Evolutionary conservation across 2,329 filamentous ascomycete species (phyloP).

Genomic region (Sporothrix pseudoabietina): DNA sequence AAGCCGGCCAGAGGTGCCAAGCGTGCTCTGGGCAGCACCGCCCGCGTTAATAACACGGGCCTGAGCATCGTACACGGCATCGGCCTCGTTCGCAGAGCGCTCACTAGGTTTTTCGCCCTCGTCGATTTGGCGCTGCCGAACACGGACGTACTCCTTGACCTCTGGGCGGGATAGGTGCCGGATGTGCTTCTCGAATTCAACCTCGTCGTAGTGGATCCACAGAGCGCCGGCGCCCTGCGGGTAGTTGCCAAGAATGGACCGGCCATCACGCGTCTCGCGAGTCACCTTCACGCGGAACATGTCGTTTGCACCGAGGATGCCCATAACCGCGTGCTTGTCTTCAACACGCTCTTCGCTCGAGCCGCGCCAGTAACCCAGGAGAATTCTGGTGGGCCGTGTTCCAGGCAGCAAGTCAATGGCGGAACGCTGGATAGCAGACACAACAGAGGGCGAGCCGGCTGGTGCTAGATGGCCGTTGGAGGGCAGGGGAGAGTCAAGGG

Average conservation of each 20-base stretch:
- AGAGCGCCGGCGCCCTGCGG: slow-evolving; percentile 61
- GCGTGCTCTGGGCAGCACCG: slow-evolving; percentile 34
- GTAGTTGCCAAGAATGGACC: slow-evolving; percentile 61
- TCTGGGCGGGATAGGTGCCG: slow-evolving; percentile 54
- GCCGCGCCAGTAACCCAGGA: slow-evolving; percentile 62
- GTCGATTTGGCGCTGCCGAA: slow-evolving; percentile 62
- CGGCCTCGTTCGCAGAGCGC: slow-evolving; percentile 52
- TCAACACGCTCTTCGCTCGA: slow-evolving; percentile 51
- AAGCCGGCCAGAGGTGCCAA: slow-evolving; percentile 33
- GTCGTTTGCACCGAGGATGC: slow-evolving; percentile 63
- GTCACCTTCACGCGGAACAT: slow-evolving; percentile 67
- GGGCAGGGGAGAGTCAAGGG: not conserved
- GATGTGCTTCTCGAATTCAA: slow-evolving; percentile 60
- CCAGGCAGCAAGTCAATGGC: slow-evolving; percentile 51
- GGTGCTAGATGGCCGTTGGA: slow-evolving; percentile 9
- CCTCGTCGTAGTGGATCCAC: slow-evolving; percentile 65
- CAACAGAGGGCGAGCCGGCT: slow-evolving; percentile 31
- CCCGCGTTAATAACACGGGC: slow-evolving; percentile 37
- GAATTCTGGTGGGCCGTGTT: slow-evolving; percentile 58
- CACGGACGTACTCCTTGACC: slow-evolving; percentile 65
- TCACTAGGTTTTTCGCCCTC: slow-evolving; percentile 54
- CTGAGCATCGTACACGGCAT: slow-evolving; percentile 55
- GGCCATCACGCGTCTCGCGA: slow-evolving; percentile 62
- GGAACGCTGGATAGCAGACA: slow-evolving; percentile 33
- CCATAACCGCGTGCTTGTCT: slow-evolving; percentile 64